These are phyloP conservation scores for Ophiostoma australiae DNA, from an alignment of 2,329 filamentous ascomycete genomes.

Conservation along the genomic window DNA sequence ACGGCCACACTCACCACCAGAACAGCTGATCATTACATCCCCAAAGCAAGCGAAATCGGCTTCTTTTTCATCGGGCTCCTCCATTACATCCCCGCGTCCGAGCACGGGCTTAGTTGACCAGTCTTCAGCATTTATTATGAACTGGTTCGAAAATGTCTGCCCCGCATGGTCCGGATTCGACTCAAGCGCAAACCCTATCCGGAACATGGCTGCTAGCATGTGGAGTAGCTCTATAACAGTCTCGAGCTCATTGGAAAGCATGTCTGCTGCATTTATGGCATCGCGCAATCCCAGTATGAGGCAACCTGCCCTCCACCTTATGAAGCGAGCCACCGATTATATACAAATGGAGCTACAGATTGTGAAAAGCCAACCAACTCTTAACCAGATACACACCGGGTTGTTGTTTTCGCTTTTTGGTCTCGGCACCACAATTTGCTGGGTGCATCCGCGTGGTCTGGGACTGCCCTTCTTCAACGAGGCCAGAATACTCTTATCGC, in stretches of 20 bases:
- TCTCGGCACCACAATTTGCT: conserved; percentile 10
- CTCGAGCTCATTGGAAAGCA: conserved; percentile 13
- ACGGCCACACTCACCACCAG: neutral
- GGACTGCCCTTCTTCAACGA: conserved; percentile 14
- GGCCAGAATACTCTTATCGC: neutral
- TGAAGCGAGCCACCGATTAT: conserved; percentile 13
- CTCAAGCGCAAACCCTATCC: conserved; percentile 7
- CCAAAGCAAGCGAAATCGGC: neutral
- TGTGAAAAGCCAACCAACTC: neutral
- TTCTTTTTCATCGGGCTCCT: neutral
- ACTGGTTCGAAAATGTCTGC: conserved; percentile 16
- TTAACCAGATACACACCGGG: conserved; percentile 10
- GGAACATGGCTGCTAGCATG: conserved; percentile 16
- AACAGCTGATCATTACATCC: neutral
- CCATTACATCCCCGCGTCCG: neutral
- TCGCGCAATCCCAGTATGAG: conserved; percentile 15
- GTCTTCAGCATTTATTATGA: conserved; percentile 14
- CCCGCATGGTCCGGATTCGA: conserved; percentile 14
- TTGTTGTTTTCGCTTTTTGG: conserved; percentile 11
- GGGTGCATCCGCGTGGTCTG: conserved; percentile 1
- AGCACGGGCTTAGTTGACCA: conserved; percentile 8
- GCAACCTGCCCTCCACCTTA: neutral
- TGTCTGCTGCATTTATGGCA: conserved; percentile 15
- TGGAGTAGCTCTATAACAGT: conserved; percentile 13
- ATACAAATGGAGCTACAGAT: conserved; percentile 15